Conservation (phyloP, 441 rosid species). For the Euphorbia schlechtendalii region DNA sequence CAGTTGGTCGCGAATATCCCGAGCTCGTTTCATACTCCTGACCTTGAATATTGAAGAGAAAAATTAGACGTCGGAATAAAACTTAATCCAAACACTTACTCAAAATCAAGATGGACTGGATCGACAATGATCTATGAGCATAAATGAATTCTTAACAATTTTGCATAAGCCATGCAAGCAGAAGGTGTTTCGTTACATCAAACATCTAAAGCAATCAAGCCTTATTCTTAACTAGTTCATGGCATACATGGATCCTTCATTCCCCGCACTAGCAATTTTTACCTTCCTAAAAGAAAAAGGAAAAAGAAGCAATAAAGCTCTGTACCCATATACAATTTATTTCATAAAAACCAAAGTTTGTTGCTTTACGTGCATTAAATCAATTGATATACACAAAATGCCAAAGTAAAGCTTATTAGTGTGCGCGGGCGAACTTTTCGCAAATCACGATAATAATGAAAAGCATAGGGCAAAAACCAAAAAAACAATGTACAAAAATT, state of each 20-base stretch:
- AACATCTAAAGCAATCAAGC: neutral
- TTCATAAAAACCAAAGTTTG: neutral
- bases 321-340: neutral
- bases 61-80: slow-evolving; percentile 1
- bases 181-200: neutral
- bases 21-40: slow-evolving; percentile 96
- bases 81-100: neutral
- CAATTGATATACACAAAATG: neutral
- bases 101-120: slow-evolving; percentile 1
- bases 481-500: slow-evolving; percentile 6
- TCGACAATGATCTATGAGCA: too few species aligned
- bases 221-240: neutral
- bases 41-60: slow-evolving; percentile 41
- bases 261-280: neutral
- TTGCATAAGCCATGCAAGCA: neutral
- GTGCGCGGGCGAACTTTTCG: too few species aligned
- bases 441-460: too few species aligned
- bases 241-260: neutral
- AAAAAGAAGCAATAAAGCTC: neutral
- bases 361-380: neutral
- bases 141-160: neutral
- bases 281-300: neutral
- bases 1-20: slow-evolving; percentile 89
- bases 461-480: neutral
- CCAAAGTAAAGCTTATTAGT: neutral